phyloP scores from a whole-genome alignment of 2,329 filamentous ascomycete genomes.

The Claviceps citrina region DNA sequence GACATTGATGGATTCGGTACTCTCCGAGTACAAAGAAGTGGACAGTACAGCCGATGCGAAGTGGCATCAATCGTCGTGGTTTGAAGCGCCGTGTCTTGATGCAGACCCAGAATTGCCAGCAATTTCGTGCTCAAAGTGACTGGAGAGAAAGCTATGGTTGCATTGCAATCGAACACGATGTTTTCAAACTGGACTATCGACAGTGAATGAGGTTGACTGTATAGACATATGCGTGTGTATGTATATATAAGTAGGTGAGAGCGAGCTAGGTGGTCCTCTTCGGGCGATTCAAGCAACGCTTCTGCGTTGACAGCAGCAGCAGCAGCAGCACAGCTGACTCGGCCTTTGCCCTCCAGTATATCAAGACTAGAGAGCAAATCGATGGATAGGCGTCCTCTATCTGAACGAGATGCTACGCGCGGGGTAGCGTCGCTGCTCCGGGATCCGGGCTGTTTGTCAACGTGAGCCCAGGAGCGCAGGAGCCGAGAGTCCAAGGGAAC shows the following conservation, averaged over 20 bases:
- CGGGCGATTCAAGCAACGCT: neutral
- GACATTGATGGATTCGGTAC: constrained; percentile 5
- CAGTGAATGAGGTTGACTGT: neutral
- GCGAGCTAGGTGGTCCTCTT: neutral
- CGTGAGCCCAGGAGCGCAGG: neutral
- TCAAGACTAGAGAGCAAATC: neutral
- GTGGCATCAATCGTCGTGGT: neutral
- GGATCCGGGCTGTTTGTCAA: neutral
- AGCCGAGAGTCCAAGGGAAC: neutral
- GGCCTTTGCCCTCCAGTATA: neutral
- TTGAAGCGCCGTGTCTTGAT: neutral
- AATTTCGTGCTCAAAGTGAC: neutral
- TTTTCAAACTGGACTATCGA: too few species aligned
- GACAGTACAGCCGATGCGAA: neutral
- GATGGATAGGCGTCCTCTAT: neutral
- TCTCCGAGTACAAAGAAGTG: neutral
- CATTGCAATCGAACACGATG: neutral
- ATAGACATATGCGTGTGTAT: too few species aligned
- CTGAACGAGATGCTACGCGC: neutral
- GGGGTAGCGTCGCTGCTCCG: neutral
- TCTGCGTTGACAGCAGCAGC: neutral
- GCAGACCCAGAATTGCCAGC: neutral
- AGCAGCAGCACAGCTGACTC: neutral
- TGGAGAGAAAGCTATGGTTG: neutral
- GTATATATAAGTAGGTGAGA: too few species aligned